phyloP scores from a whole-genome alignment of 805 yeast genomes.

The Starmerella stellata region DNA sequence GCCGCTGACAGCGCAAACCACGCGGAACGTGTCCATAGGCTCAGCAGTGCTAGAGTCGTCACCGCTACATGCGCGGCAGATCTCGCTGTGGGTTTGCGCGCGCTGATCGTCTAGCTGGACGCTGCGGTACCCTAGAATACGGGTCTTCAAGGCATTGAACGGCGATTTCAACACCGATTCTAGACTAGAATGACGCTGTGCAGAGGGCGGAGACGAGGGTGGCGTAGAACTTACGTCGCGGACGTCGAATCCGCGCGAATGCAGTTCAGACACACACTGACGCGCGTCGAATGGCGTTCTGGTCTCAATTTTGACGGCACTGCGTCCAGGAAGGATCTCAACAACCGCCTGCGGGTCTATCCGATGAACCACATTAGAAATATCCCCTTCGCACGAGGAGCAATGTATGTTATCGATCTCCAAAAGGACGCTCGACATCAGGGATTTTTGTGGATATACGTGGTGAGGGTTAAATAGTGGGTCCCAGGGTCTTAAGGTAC shows the following conservation, averaged over 20 bases:
- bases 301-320: constrained; percentile 18
- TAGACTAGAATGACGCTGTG: constrained; percentile 1
- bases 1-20: constrained; percentile 40
- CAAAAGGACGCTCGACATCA: constrained; percentile 2
- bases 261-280: constrained; percentile 10
- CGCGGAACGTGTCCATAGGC: constrained; percentile 25
- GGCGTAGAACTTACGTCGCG: constrained; percentile 2
- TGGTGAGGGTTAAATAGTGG: no score
- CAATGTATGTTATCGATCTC: constrained; percentile 37
- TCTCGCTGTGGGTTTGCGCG: constrained; percentile 13
- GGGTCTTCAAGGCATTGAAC: background rate
- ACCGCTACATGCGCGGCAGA: constrained; percentile 14
- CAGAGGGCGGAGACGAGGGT: background rate
- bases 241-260: constrained; percentile 19
- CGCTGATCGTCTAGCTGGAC: constrained; percentile 1
- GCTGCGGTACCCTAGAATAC: constrained; percentile 2
- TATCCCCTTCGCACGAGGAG: constrained; percentile 30
- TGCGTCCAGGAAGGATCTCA: constrained; percentile 17
- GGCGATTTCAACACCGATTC: constrained; percentile 1
- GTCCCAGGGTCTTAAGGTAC: no score
- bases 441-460: no score
- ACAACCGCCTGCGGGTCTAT: constrained; percentile 15
- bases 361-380: constrained; percentile 21
- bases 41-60: constrained; percentile 9
- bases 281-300: constrained; percentile 9